Conservation (phyloP, 2,329 filamentous ascomycete species). For the Fusarium sp. region DNA sequence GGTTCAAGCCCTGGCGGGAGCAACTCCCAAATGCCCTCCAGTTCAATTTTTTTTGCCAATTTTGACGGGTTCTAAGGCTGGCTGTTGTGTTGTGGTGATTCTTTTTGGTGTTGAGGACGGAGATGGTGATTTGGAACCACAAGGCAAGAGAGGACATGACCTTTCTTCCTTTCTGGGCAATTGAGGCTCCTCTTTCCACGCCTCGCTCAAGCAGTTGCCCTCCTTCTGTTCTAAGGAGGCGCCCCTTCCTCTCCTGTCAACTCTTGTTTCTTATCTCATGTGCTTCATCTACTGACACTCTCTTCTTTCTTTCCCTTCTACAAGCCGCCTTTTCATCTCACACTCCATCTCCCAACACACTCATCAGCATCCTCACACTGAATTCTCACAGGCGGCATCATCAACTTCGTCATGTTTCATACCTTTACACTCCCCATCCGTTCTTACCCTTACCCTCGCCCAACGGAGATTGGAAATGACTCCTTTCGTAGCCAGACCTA, state of each 20-base stretch:
- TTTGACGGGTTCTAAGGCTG: background rate
- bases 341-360: background rate
- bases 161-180: background rate
- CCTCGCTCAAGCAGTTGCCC: background rate
- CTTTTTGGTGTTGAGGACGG: background rate
- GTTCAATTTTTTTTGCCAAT: conserved; percentile 17
- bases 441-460: background rate
- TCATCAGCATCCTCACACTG: conserved; percentile 2
- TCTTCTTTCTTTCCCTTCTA: background rate
- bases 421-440: conserved; percentile 29
- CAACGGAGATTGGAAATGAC: background rate
- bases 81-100: background rate
- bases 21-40: conserved; percentile 38
- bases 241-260: background rate
- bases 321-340: background rate
- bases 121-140: background rate
- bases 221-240: background rate
- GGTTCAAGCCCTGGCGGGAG: conserved; percentile 47
- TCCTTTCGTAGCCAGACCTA: conserved; percentile 3
- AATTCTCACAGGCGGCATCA: background rate
- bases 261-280: background rate
- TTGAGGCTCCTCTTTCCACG: background rate
- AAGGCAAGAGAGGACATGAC: background rate
- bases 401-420: conserved; percentile 31
- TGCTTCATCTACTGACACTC: background rate